Conservation (phyloP, 495 filamentous ascomycete species). For the Xylaria grammica region DNA sequence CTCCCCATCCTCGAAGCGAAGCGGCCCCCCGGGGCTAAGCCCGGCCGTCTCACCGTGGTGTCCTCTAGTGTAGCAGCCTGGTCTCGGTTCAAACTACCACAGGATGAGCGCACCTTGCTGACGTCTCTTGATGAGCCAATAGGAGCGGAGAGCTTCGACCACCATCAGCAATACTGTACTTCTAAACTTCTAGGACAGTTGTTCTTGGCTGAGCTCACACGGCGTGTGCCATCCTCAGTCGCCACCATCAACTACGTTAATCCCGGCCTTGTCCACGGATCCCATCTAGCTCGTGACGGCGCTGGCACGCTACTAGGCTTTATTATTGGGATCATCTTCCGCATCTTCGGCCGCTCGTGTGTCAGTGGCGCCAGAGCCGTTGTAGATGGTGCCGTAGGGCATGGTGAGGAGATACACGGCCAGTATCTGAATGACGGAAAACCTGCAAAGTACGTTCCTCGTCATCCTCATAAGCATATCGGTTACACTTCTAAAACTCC, state of each 20-base stretch:
- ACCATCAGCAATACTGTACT: constrained; percentile 44
- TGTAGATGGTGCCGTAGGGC: constrained; percentile 5
- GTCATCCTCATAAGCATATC: neutral
- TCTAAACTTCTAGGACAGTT: constrained; percentile 60
- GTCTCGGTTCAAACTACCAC: constrained; percentile 34
- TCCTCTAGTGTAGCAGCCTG: constrained; percentile 39
- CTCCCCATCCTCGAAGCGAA: constrained; percentile 39
- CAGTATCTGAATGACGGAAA: constrained; percentile 18
- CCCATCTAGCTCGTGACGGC: constrained; percentile 21
- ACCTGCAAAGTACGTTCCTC: constrained; percentile 41
- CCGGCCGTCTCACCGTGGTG: constrained; percentile 42
- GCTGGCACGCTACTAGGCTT: constrained; percentile 19
- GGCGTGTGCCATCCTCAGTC: constrained; percentile 26
- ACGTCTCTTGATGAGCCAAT: constrained; percentile 38
- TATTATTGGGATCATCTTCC: constrained; percentile 1
- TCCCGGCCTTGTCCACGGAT: constrained; percentile 36
- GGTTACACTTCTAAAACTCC: neutral
- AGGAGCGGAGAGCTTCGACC: constrained; percentile 28
- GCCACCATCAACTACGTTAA: constrained; percentile 26
- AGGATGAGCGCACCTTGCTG: constrained; percentile 36
- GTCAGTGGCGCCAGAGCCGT: constrained; percentile 10
- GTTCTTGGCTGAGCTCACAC: constrained; percentile 50
- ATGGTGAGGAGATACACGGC: constrained; percentile 14
- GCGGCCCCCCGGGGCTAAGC: constrained; percentile 22
- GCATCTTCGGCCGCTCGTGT: constrained; percentile 14